Conservation (phyloP, 2,329 filamentous ascomycete species). For the Penicillium hordei region DNA sequence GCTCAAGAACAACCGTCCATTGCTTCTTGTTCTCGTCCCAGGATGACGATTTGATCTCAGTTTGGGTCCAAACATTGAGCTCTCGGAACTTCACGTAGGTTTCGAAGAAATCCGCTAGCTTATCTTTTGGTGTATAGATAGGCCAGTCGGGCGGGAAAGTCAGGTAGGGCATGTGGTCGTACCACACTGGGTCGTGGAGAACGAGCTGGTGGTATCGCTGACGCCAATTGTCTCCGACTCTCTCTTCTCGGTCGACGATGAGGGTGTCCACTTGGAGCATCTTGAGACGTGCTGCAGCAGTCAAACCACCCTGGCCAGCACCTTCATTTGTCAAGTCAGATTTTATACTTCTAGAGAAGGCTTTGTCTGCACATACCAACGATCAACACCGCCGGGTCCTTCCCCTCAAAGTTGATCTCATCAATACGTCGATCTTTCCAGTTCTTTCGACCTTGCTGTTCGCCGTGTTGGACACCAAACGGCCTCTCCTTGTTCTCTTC, state of each 20-base stretch:
- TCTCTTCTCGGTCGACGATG: constrained; percentile 59
- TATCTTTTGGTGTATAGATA: constrained; percentile 70
- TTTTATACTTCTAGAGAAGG: not conserved
- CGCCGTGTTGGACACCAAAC: constrained; percentile 58
- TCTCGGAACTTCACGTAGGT: constrained; percentile 65
- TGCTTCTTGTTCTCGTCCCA: constrained; percentile 52
- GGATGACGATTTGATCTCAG: constrained; percentile 48
- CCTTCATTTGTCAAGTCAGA: constrained; percentile 39
- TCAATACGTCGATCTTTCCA: constrained; percentile 57
- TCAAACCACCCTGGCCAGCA: constrained; percentile 62
- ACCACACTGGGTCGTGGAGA: constrained; percentile 65
- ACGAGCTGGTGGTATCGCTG: constrained; percentile 64
- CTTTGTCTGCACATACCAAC: constrained; percentile 51
- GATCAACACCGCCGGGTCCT: constrained; percentile 61
- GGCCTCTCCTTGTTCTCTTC: constrained; percentile 57
- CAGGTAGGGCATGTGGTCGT: constrained; percentile 60
- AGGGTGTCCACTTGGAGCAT: constrained; percentile 58
- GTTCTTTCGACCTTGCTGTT: constrained; percentile 54
- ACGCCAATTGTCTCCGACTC: constrained; percentile 65
- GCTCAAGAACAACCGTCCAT: constrained; percentile 58
- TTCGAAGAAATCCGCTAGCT: constrained; percentile 68
- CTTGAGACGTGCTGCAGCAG: constrained; percentile 58
- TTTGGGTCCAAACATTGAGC: constrained; percentile 64
- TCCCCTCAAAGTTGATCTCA: constrained; percentile 51
- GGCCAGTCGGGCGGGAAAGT: constrained; percentile 66